phyloP scores from a whole-genome alignment of 2,329 filamentous ascomycete genomes.

The Colletotrichum coccodes region DNA sequence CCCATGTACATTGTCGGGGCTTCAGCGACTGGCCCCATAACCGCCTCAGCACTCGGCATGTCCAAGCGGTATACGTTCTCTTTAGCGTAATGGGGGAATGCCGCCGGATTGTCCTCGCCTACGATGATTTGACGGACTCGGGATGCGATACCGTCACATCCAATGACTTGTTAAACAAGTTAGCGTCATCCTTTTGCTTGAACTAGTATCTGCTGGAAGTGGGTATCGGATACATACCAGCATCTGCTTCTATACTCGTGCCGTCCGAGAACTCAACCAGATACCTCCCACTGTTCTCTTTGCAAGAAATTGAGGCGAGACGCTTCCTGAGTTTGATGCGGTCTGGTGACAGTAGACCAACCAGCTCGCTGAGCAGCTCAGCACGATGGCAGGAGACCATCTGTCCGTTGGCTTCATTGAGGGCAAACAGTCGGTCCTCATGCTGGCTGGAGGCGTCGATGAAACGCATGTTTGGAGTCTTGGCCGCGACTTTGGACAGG shows the following conservation, averaged over 20 bases:
- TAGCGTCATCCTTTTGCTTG: too few relatives aligned
- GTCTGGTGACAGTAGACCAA: slow-evolving; percentile 45
- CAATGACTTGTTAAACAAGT: slow-evolving; percentile 47
- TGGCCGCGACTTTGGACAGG: slow-evolving; percentile 43
- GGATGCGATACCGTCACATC: slow-evolving; percentile 67
- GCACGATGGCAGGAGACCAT: neutral
- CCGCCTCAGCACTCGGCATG: too few relatives aligned
- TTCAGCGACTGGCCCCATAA: too few relatives aligned
- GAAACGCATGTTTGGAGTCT: neutral
- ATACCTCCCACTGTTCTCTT: neutral
- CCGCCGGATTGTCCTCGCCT: neutral
- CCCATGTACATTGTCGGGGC: slow-evolving; percentile 72
- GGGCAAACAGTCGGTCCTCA: neutral
- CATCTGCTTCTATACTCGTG: slow-evolving; percentile 33
- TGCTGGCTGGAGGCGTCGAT: neutral
- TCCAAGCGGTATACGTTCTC: slow-evolving; percentile 41
- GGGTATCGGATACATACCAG: neutral
- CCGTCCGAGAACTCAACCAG: slow-evolving; percentile 49
- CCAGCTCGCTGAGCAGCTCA: slow-evolving; percentile 45
- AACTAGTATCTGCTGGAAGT: neutral
- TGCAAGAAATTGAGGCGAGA: slow-evolving; percentile 27
- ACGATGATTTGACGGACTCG: slow-evolving; percentile 11
- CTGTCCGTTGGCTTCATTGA: neutral
- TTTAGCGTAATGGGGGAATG: slow-evolving; percentile 8
- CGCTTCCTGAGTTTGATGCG: slow-evolving; percentile 40